Percentiles rank a stretch among this genome's conserved stretches.
These are phyloP conservation scores for Aspergillus pseudoterreus DNA, from an alignment of 2,329 filamentous ascomycete species.

Conservation along the genomic window DNA sequence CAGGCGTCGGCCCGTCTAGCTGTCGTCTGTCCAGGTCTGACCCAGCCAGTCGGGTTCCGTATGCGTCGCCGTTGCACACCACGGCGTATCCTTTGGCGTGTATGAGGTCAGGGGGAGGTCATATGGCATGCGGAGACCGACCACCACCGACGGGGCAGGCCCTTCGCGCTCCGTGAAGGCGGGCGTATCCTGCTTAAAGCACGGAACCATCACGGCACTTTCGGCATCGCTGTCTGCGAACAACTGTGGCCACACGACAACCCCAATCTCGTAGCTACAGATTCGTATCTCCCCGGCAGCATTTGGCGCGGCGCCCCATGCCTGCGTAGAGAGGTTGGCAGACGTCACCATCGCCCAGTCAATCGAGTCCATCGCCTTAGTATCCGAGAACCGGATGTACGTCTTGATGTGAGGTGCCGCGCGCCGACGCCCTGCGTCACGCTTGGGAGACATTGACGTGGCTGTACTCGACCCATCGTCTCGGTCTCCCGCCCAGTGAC, in stretches of 20 bases:
- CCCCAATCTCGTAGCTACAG: constrained; percentile 78
- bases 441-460: constrained; percentile 1
- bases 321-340: constrained; percentile 88
- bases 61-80: constrained; percentile 66
- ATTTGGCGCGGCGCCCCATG: constrained; percentile 69
- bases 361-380: constrained; percentile 45
- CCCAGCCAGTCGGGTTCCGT: constrained; percentile 56
- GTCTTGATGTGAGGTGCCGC: constrained; percentile 90
- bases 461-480: background rate
- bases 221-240: constrained; percentile 26
- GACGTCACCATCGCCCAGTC: constrained; percentile 86
- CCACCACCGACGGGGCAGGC: constrained; percentile 30
- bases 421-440: constrained; percentile 58
- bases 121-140: constrained; percentile 81
- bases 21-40: constrained; percentile 32
- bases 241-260: constrained; percentile 72
- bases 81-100: constrained; percentile 61
- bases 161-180: constrained; percentile 8
- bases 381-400: constrained; percentile 63
- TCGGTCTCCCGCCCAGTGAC: constrained; percentile 69
- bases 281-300: constrained; percentile 62
- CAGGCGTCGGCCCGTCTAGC: background rate
- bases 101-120: constrained; percentile 71
- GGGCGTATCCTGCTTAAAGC: constrained; percentile 62
- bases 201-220: constrained; percentile 60